phyloP scores from a whole-genome alignment of 2,329 filamentous ascomycete genomes.

The Paraphoma sp. region DNA sequence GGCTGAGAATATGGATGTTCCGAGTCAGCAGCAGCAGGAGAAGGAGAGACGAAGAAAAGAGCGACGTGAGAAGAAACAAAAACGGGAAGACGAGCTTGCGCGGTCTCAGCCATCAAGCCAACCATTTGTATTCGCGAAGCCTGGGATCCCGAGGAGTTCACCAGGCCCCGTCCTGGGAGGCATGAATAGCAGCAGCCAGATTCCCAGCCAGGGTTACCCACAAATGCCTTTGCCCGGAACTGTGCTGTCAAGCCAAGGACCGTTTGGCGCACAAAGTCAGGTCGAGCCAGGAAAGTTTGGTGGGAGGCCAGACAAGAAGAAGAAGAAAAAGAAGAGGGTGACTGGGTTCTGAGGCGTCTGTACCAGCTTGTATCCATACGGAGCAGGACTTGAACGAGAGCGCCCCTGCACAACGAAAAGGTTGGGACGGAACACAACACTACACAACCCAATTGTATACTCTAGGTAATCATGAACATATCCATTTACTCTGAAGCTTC shows the following conservation, averaged over 20 bases:
- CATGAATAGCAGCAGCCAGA: slow-evolving; percentile 35
- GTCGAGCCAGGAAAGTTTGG: slow-evolving; percentile 45
- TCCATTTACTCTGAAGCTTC: no score
- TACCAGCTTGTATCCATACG: neutral
- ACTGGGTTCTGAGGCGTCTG: slow-evolving; percentile 34
- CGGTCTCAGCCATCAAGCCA: slow-evolving; percentile 29
- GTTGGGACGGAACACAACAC: no score
- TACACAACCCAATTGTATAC: no score
- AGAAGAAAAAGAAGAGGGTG: slow-evolving; percentile 46
- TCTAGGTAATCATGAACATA: no score
- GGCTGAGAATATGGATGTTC: slow-evolving; percentile 40
- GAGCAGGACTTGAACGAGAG: no score
- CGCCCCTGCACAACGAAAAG: no score
- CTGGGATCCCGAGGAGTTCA: slow-evolving; percentile 29
- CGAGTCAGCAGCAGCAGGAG: slow-evolving; percentile 45
- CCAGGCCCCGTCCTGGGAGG: slow-evolving; percentile 31
- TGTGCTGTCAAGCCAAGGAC: slow-evolving; percentile 10
- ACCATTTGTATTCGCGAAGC: slow-evolving; percentile 8
- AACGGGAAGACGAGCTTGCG: slow-evolving; percentile 44
- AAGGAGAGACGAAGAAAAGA: slow-evolving; percentile 49
- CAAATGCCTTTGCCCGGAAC: slow-evolving; percentile 6
- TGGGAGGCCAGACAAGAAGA: slow-evolving; percentile 40
- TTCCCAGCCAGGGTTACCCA: slow-evolving; percentile 10
- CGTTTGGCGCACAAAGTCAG: slow-evolving; percentile 33
- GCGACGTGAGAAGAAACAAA: slow-evolving; percentile 49